Percentiles rank a stretch among this genome's conserved stretches.
phyloP scores from a whole-genome alignment of 2,329 filamentous ascomycete genomes.

The Exophiala sp. region DNA sequence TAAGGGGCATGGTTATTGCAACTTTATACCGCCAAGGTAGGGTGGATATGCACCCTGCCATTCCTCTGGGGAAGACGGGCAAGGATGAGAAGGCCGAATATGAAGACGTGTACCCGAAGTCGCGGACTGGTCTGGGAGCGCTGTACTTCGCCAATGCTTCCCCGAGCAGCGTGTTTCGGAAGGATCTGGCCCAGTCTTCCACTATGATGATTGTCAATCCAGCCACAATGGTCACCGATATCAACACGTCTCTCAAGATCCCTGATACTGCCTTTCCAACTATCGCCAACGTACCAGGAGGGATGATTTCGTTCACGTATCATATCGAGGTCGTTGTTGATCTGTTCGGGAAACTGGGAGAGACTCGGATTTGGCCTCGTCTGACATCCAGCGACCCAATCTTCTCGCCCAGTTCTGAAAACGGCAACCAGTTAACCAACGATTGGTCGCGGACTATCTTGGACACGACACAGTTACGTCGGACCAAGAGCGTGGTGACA shows the following conservation, averaged over 20 bases:
- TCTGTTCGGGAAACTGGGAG: constrained; percentile 77
- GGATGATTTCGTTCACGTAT: constrained; percentile 94
- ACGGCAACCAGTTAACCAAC: constrained; percentile 35
- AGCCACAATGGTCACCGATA: constrained; percentile 64
- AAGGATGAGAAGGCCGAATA: constrained; percentile 65
- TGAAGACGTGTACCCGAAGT: constrained; percentile 81
- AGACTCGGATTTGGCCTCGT: constrained; percentile 59
- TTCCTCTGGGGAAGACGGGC: constrained; percentile 51
- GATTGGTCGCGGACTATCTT: constrained; percentile 60
- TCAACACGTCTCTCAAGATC: constrained; percentile 76
- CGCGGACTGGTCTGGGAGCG: constrained; percentile 76
- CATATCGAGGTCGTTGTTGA: constrained; percentile 90
- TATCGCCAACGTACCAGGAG: constrained; percentile 79
- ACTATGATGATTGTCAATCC: constrained; percentile 86
- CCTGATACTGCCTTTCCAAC: constrained; percentile 90
- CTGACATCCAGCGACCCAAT: constrained; percentile 37
- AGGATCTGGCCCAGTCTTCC: constrained; percentile 84
- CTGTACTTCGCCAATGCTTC: constrained; percentile 79
- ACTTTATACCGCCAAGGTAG: constrained; percentile 87
- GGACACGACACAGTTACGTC: constrained; percentile 76
- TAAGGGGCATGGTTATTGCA: constrained; percentile 89
- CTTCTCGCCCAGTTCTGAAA: constrained; percentile 36
- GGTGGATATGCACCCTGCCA: constrained; percentile 70
- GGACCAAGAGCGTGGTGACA: constrained; percentile 86
- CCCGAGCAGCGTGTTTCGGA: constrained; percentile 87